Percentiles rank a stretch among this genome's conserved stretches.
Conservation (phyloP, 495 filamentous ascomycete genomes). For the Cairneyella variabilis region DNA sequence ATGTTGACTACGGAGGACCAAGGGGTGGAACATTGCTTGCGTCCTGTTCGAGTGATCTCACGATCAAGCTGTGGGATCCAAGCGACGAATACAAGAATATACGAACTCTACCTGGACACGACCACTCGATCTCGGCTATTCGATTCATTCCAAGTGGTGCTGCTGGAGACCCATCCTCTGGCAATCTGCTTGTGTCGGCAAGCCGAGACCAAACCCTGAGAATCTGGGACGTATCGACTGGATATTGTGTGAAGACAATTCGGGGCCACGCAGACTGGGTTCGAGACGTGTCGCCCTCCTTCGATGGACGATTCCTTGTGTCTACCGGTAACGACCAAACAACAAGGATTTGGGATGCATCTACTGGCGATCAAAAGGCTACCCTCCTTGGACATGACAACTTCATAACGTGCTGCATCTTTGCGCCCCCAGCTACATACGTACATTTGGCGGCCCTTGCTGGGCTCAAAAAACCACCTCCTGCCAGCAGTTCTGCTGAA, state of each 20-base stretch:
- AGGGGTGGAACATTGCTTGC: constrained; percentile 82
- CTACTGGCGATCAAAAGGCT: constrained; percentile 70
- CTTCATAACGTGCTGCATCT: constrained; percentile 79
- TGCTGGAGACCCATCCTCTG: constrained; percentile 55
- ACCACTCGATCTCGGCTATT: constrained; percentile 84
- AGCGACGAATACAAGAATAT: constrained; percentile 94
- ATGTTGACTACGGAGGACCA: constrained; percentile 89
- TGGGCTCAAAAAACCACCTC: constrained; percentile 77
- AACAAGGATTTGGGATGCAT: constrained; percentile 79
- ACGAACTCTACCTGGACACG: constrained; percentile 86
- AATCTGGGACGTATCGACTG: constrained; percentile 91
- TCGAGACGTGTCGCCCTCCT: constrained; percentile 74
- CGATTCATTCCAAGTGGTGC: constrained; percentile 83
- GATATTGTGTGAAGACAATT: constrained; percentile 85
- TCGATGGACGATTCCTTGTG: constrained; percentile 78
- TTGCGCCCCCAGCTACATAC: constrained; percentile 81
- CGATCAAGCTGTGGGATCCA: constrained; percentile 96
- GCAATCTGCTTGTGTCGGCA: constrained; percentile 78
- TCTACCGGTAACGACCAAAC: constrained; percentile 80
- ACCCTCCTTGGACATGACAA: constrained; percentile 90
- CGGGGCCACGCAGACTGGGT: constrained; percentile 87
- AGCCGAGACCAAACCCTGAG: constrained; percentile 78
- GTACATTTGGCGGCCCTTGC: constrained; percentile 72
- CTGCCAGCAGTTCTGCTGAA: constrained; percentile 70
- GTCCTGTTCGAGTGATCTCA: constrained; percentile 85